Evolutionary conservation across 495 filamentous ascomycete species (phyloP).

Genomic region (Lasiosphaeria miniovina): DNA sequence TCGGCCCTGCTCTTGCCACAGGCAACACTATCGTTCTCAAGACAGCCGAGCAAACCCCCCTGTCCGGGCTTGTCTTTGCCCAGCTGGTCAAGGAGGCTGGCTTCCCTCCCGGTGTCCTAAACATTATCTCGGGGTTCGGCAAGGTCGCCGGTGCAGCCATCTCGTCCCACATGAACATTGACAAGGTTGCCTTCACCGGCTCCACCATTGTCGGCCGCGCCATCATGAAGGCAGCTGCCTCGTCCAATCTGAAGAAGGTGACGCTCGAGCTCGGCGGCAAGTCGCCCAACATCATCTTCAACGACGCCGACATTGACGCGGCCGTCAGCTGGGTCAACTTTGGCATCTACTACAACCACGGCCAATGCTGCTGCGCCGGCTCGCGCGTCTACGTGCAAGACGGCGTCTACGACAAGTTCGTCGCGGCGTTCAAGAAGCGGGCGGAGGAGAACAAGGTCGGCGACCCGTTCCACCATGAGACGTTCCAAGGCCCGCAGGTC

Average conservation of each 20-base stretch:
- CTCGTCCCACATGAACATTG: constrained; percentile 91
- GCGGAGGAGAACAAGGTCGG: constrained; percentile 81
- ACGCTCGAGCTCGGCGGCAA: constrained; percentile 98
- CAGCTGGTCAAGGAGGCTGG: constrained; percentile 88
- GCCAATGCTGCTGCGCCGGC: constrained; percentile 96
- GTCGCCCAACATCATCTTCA: constrained; percentile 96
- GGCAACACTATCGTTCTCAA: constrained; percentile 92
- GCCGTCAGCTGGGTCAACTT: constrained; percentile 98
- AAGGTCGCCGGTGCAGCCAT: constrained; percentile 88
- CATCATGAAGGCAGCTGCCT: constrained; percentile 94
- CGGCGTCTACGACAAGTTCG: constrained; percentile 92
- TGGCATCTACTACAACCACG: constrained; percentile 98
- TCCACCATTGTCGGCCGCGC: constrained; percentile 85
- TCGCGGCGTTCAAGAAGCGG: constrained; percentile 82
- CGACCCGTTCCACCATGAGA: constrained; percentile 81
- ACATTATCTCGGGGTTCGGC: constrained; percentile 92
- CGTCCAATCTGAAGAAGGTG: constrained; percentile 97
- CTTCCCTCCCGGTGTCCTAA: constrained; percentile 93
- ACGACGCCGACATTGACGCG: constrained; percentile 93
- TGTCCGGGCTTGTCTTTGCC: constrained; percentile 78
- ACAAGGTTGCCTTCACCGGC: constrained; percentile 98
- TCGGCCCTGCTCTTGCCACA: constrained; percentile 84
- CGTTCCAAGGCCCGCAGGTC: constrained; percentile 98
- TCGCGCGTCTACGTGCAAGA: constrained; percentile 96
- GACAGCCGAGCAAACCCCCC: constrained; percentile 94